A percentile compares a stretch with the other conserved stretches of the same genome.
phyloP scores from a whole-genome alignment of 2,329 filamentous ascomycete genomes.

The Neonectria ditissima region DNA sequence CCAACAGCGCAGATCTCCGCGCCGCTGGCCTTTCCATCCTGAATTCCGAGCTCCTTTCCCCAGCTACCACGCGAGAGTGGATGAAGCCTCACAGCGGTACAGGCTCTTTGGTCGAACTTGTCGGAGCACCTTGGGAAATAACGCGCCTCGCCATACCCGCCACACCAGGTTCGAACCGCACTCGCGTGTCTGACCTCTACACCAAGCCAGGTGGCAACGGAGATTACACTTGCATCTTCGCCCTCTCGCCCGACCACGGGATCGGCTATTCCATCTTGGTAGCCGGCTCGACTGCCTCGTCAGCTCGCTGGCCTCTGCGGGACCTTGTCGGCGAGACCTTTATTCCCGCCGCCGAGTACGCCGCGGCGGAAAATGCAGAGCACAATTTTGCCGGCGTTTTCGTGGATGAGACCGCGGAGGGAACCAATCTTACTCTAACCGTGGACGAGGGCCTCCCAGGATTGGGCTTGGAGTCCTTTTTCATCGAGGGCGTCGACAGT shows the following conservation, averaged over 20 bases:
- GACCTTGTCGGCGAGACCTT: slow-evolving; percentile 33
- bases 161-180: slow-evolving; percentile 42
- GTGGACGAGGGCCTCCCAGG: slow-evolving; percentile 33
- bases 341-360: slow-evolving; percentile 36
- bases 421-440: slow-evolving; percentile 35
- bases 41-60: slow-evolving; percentile 32
- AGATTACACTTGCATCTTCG: slow-evolving; percentile 44
- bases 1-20: slow-evolving; percentile 28
- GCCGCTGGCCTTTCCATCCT: slow-evolving; percentile 35
- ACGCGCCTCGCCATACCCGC: slow-evolving; percentile 33
- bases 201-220: slow-evolving; percentile 43
- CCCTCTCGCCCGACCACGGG: slow-evolving; percentile 48
- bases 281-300: slow-evolving; percentile 38
- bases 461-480: slow-evolving; percentile 13
- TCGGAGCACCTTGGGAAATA: slow-evolving; percentile 41
- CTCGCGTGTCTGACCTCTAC: slow-evolving; percentile 46
- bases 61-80: slow-evolving; percentile 25
- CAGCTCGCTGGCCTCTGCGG: slow-evolving; percentile 32
- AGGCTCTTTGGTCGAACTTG: slow-evolving; percentile 29
- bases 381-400: slow-evolving; percentile 35
- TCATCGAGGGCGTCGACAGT: slow-evolving; percentile 10
- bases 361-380: slow-evolving; percentile 35
- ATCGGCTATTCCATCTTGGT: slow-evolving; percentile 46
- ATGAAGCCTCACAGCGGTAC: slow-evolving; percentile 40
- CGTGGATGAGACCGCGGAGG: neutral